These are phyloP conservation scores for Przewalskia tangutica DNA, from an alignment of 257 asterid genomes.

Conservation along the genomic window DNA sequence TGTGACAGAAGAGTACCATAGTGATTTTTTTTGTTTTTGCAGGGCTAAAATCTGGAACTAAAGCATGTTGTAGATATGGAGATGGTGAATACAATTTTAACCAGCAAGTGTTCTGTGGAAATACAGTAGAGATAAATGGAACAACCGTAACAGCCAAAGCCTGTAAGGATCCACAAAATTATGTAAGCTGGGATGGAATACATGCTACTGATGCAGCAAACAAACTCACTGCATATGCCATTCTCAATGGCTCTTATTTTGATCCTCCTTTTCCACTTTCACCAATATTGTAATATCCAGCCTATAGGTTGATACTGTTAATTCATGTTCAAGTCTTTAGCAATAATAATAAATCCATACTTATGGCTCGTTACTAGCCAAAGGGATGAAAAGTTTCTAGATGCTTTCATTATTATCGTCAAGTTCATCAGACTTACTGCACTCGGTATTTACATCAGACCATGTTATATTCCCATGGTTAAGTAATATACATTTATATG, in stretches of 20 bases:
- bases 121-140: slow-evolving; percentile 35
- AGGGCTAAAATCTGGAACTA: slow-evolving; percentile 64
- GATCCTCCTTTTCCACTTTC: slow-evolving; percentile 47
- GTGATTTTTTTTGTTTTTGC: background rate
- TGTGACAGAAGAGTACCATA: too few relatives aligned
- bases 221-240: slow-evolving; percentile 45
- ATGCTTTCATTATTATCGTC: background rate
- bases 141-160: slow-evolving; percentile 32
- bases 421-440: background rate
- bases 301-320: slow-evolving; percentile 20
- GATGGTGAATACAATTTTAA: slow-evolving; percentile 57
- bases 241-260: slow-evolving; percentile 40
- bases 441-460: background rate
- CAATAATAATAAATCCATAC: background rate
- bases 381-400: background rate
- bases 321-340: background rate
- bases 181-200: slow-evolving; percentile 74
- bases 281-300: slow-evolving; percentile 38
- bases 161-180: slow-evolving; percentile 51
- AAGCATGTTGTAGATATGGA: slow-evolving; percentile 73
- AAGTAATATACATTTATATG: background rate
- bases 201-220: slow-evolving; percentile 86
- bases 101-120: slow-evolving; percentile 40
- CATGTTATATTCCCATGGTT: background rate
- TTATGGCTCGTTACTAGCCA: background rate